phyloP scores from a whole-genome alignment of 495 filamentous ascomycete genomes.

The Trichoderma asperelloides region DNA sequence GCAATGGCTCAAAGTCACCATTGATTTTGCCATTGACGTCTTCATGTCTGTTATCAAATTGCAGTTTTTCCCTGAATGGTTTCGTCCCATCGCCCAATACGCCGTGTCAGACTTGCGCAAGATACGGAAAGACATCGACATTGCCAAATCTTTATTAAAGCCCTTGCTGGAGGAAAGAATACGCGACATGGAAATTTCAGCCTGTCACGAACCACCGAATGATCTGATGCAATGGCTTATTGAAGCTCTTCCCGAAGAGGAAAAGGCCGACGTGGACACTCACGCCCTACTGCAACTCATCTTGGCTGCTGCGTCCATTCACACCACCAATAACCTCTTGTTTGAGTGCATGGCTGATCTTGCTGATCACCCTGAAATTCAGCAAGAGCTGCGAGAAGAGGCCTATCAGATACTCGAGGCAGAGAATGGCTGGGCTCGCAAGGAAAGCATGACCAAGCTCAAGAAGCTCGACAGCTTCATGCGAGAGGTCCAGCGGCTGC shows the following conservation, averaged over 20 bases:
- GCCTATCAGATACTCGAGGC: constrained; percentile 28
- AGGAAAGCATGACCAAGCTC: constrained; percentile 29
- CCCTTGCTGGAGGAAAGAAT: constrained; percentile 26
- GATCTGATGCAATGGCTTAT: constrained; percentile 28
- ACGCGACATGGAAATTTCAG: constrained; percentile 18
- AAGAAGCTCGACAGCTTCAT: constrained; percentile 48
- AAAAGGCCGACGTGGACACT: constrained; percentile 22
- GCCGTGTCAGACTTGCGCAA: constrained; percentile 23
- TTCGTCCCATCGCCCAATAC: constrained; percentile 23
- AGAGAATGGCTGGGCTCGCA: constrained; percentile 27
- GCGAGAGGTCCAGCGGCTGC: constrained; percentile 41
- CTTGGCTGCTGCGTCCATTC: constrained; percentile 26
- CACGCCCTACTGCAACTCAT: constrained; percentile 26
- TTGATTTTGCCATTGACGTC: constrained; percentile 28
- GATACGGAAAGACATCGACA: constrained; percentile 21
- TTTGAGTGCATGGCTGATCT: constrained; percentile 38
- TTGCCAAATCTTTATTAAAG: constrained; percentile 21
- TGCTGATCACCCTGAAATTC: constrained; percentile 40
- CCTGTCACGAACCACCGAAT: constrained; percentile 21
- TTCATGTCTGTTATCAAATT: constrained; percentile 30
- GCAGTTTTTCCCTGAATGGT: constrained; percentile 30
- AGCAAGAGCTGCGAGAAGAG: constrained; percentile 41
- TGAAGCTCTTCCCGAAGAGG: constrained; percentile 23
- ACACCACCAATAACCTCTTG: constrained; percentile 28
- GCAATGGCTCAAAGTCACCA: constrained; percentile 28